Evolutionary conservation across 805 yeast species (phyloP), one percentile per base, ranked within the genome.

Genomic region (Ogataea allantospora): DNA sequence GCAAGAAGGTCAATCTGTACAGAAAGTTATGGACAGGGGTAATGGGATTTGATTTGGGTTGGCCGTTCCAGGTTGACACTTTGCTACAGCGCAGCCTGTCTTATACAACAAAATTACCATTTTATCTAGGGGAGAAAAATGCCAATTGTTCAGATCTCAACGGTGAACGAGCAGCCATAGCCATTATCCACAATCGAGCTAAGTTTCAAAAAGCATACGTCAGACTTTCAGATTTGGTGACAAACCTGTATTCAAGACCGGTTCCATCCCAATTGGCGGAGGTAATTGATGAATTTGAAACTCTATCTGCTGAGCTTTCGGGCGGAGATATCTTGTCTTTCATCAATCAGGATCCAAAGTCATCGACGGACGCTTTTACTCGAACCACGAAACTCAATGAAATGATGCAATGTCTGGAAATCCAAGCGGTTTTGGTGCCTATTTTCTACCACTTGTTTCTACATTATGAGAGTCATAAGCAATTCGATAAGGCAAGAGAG

Each of bases 21-120:
- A 63, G 85, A 44, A 79, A 79, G 47, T 64, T 77, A 1, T 79
- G 85, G 85, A 68, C 59, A 54, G 69, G 67, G 14, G 54, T 77
- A 20, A 55, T 61, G 4, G 58, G 67, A 5, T 51, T 67, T 18
- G 77, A 71, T 52, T 64, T 63, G 5, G 59, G 64, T 29, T 74
- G 70, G 45, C 62, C 68, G 18, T 57, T 70, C 33, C 60, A 67
- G 5, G 40, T 65, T 15, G 78, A 47, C 16, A 30, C 39, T 3
- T 38, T 24, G 10, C 39, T 42, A 25, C 33, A 46, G 1, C 20
- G 71, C 2, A 58, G 67, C 17, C 67, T 68, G 12, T 43, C 67
- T 21, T 60, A 66, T 36, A 75, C 67, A 46, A 72, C 77, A 0
- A 62, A 62, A 40, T 44, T 68, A 5, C 79, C 78, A 0, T 57